phyloP scores from a whole-genome alignment of 192 early-diverging fungal genomes.

The Coemansia sp. region DNA sequence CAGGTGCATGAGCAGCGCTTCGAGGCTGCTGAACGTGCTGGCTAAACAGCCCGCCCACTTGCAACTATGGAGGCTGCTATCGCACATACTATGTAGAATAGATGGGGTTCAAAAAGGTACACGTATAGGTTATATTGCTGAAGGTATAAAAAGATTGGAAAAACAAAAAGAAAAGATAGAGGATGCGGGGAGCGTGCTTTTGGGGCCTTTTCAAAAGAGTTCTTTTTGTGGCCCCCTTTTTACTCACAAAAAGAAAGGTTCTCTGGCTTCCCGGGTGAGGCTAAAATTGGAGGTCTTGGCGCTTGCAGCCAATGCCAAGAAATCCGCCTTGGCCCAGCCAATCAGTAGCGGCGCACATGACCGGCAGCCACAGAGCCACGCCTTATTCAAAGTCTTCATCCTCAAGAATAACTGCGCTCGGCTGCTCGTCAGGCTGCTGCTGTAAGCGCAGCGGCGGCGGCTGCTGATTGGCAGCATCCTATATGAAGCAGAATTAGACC shows the following conservation, averaged over 20 bases:
- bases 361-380: not conserved
- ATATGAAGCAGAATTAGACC: not conserved
- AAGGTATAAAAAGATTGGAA: not conserved
- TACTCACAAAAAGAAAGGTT: not conserved
- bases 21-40: conserved; percentile 64
- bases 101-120: not conserved
- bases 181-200: not conserved
- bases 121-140: not conserved
- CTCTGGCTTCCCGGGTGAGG: not conserved
- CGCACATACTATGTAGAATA: conserved; percentile 11
- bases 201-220: too few relatives aligned
- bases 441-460: not conserved
- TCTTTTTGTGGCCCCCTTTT: not conserved
- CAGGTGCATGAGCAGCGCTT: conserved; percentile 80
- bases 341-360: not conserved
- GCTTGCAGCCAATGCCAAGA: conserved; percentile 1
- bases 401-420: conserved; percentile 4
- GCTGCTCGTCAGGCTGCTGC: conserved; percentile 8
- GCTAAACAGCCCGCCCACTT: conserved; percentile 29
- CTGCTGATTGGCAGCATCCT: conserved; percentile 2
- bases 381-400: conserved; percentile 7
- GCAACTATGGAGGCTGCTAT: conserved; percentile 23
- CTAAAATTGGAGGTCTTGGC: conserved; percentile 4
- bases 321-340: conserved; percentile 4
- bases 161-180: not conserved